phyloP scores from a whole-genome alignment of 805 yeast genomes.

The Metschnikowia reukaufii region DNA sequence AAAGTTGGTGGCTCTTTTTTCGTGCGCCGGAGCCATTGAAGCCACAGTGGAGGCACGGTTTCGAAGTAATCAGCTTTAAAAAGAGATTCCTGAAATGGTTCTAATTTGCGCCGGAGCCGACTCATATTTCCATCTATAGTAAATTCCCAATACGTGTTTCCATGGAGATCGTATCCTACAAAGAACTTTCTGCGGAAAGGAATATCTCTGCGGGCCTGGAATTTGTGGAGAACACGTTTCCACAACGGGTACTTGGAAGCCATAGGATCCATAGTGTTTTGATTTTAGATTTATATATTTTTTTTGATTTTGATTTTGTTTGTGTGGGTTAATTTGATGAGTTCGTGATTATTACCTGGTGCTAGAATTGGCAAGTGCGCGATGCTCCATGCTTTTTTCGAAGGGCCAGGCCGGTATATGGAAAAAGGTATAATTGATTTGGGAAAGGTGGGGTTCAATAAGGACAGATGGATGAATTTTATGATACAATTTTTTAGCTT shows the following conservation, averaged over 20 bases:
- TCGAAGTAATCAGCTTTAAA: slow-evolving; percentile 59
- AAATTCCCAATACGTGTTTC: slow-evolving; percentile 86
- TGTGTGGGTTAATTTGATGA: no score
- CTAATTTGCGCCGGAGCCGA: slow-evolving; percentile 61
- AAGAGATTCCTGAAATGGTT: slow-evolving; percentile 48
- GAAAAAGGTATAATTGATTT: no score
- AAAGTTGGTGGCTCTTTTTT: slow-evolving; percentile 60
- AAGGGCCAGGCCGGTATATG: no score
- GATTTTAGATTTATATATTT: background rate
- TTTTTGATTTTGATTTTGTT: background rate
- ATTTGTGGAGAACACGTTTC: slow-evolving; percentile 52
- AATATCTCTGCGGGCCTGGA: slow-evolving; percentile 59
- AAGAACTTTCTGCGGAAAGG: slow-evolving; percentile 74
- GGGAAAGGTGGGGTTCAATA: no score
- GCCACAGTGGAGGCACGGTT: slow-evolving; percentile 71
- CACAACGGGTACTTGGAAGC: slow-evolving; percentile 48
- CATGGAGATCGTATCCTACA: slow-evolving; percentile 76
- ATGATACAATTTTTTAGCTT: no score
- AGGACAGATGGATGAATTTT: no score
- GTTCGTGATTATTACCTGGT: no score
- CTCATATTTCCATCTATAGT: slow-evolving; percentile 51
- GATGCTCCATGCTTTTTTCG: no score
- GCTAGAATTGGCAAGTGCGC: no score
- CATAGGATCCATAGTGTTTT: slow-evolving; percentile 48
- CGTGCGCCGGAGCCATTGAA: slow-evolving; percentile 74